These are phyloP conservation scores for Suillus tomentosus DNA, from an alignment of 768 basidiomycete species.

Conservation along the genomic window DNA sequence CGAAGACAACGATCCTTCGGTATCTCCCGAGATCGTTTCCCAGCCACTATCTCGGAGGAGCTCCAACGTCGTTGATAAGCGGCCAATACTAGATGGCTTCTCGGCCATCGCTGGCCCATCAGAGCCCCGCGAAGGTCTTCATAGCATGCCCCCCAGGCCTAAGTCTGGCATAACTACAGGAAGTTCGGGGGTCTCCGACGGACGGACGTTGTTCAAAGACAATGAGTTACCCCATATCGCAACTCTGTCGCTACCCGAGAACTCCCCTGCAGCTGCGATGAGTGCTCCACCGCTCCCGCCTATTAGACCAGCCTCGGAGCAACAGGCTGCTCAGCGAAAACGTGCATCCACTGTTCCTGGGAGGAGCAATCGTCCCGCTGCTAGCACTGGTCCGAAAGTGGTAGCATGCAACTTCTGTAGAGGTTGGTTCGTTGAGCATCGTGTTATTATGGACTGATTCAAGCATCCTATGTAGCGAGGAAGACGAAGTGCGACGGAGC, in stretches of 20 bases:
- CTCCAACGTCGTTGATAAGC: constrained; percentile 37
- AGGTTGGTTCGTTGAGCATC: constrained; percentile 48
- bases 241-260: constrained; percentile 62
- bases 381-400: constrained; percentile 79
- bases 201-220: constrained; percentile 53
- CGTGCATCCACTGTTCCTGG: constrained; percentile 70
- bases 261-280: constrained; percentile 56
- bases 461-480: constrained; percentile 52
- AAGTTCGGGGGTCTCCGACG: constrained; percentile 30
- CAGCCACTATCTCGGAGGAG: constrained; percentile 39
- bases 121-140: constrained; percentile 49
- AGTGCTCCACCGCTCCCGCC: constrained; percentile 65
- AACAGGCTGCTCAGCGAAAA: constrained; percentile 68
- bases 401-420: constrained; percentile 90
- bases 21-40: constrained; percentile 50
- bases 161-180: constrained; percentile 26
- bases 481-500: constrained; percentile 89
- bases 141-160: constrained; percentile 39
- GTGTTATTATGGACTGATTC: constrained; percentile 11
- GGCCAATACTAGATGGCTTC: constrained; percentile 34
- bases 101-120: constrained; percentile 33
- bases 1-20: constrained; percentile 52
- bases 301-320: constrained; percentile 65
- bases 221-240: constrained; percentile 74
- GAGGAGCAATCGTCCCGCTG: constrained; percentile 56